Evolutionary conservation across 2,329 filamentous ascomycete genomes (phyloP).

Genomic region (Talaromyces sp.): DNA sequence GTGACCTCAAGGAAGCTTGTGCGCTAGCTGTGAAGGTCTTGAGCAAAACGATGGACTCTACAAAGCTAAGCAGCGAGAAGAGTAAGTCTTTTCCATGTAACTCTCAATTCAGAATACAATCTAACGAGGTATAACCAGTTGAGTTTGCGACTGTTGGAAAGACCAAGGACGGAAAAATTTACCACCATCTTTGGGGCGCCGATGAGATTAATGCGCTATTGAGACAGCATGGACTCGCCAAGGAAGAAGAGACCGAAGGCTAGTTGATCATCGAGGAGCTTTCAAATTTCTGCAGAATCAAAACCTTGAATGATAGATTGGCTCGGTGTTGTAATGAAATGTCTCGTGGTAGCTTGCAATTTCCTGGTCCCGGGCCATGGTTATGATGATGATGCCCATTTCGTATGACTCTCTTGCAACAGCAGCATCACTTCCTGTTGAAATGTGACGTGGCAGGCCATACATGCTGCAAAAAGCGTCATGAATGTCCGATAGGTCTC

Average conservation of each 20-base stretch:
- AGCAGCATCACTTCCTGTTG: background rate
- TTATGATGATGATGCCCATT: background rate
- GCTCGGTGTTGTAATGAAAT: slow-evolving; percentile 1
- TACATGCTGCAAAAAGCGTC: background rate
- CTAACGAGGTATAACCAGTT: slow-evolving; percentile 53
- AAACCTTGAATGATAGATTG: slow-evolving; percentile 29
- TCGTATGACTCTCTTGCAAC: background rate
- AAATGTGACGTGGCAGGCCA: slow-evolving; percentile 12
- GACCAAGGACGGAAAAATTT: slow-evolving; percentile 92
- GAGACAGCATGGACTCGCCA: slow-evolving; percentile 92
- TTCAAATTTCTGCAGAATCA: slow-evolving; percentile 26
- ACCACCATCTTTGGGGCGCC: slow-evolving; percentile 94
- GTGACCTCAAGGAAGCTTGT: slow-evolving; percentile 91
- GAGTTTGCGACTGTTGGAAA: slow-evolving; percentile 98
- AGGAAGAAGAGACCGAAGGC: slow-evolving; percentile 67
- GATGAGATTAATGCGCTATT: slow-evolving; percentile 93
- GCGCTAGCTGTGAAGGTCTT: slow-evolving; percentile 97
- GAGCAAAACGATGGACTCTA: slow-evolving; percentile 99
- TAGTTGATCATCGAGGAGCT: slow-evolving; percentile 34
- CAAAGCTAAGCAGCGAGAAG: slow-evolving; percentile 98
- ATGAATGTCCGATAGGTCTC: slow-evolving; percentile 10
- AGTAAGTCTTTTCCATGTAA: slow-evolving; percentile 58
- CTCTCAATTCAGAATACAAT: background rate
- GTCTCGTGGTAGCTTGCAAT: slow-evolving; percentile 2
- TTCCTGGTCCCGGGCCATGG: background rate